Evolutionary conservation across 2,329 filamentous ascomycete genomes (phyloP).

Genomic region (Knoxdaviesia capensis): DNA sequence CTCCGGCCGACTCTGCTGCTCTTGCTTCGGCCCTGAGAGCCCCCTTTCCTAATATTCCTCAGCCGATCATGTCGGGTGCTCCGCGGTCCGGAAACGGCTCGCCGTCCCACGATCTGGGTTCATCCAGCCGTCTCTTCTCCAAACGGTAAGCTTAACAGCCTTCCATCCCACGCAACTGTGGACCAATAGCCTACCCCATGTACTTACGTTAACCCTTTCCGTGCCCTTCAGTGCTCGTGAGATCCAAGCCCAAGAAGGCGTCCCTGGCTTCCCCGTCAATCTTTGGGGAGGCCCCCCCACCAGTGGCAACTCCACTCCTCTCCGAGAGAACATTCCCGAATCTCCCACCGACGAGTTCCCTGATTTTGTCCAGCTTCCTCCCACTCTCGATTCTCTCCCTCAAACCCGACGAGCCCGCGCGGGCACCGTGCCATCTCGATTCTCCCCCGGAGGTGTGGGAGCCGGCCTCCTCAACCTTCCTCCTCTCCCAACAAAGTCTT

Average conservation of each 20-base stretch:
- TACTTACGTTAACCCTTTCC: neutral
- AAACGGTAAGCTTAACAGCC: conserved; percentile 52
- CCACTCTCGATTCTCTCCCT: conserved; percentile 23
- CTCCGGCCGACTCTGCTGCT: too few species aligned
- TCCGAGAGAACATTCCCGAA: conserved; percentile 93
- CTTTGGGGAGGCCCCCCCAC: conserved; percentile 93
- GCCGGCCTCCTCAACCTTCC: conserved; percentile 38
- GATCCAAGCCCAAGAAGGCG: conserved; percentile 89
- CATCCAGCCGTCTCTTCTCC: conserved; percentile 59
- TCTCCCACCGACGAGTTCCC: conserved; percentile 92
- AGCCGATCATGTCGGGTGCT: conserved; percentile 32
- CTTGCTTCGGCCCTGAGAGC: too few species aligned
- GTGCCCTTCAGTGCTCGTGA: conserved; percentile 53
- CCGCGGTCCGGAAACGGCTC: conserved; percentile 77
- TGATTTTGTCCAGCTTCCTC: conserved; percentile 61
- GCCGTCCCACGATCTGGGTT: conserved; percentile 75
- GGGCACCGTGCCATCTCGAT: conserved; percentile 87
- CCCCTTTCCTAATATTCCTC: too few species aligned
- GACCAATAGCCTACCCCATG: neutral
- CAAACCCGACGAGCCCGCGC: conserved; percentile 66
- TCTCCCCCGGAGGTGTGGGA: conserved; percentile 55
- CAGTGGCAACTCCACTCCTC: conserved; percentile 85
- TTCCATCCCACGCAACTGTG: conserved; percentile 2
- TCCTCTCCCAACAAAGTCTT: conserved; percentile 49
- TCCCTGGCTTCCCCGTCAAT: conserved; percentile 44